phyloP scores from a whole-genome alignment of 2,329 filamentous ascomycete species.

The Colletotrichum higginsianum region DNA sequence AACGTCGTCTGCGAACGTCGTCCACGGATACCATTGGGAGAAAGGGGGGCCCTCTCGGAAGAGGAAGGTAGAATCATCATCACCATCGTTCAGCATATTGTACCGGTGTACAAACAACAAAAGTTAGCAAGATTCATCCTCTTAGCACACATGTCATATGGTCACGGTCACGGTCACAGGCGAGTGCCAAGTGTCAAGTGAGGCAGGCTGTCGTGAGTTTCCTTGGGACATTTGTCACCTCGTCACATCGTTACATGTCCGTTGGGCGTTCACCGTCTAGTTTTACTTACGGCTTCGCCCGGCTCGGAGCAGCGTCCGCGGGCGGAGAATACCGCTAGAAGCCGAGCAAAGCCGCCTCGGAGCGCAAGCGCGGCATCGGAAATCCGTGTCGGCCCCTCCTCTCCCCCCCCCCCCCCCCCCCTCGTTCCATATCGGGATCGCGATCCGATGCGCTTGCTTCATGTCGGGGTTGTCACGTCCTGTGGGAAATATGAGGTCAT shows the following conservation, averaged over 20 bases:
- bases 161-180: not conserved
- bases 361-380: not conserved
- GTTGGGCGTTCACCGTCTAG: not conserved
- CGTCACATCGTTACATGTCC: too few relatives aligned
- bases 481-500: slow-evolving; percentile 4
- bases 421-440: not conserved
- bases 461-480: too few relatives aligned
- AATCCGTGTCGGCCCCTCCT: not conserved
- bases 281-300: not conserved
- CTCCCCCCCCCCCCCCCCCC: too few relatives aligned
- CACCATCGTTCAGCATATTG: slow-evolving; percentile 11
- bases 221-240: too few relatives aligned
- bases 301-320: not conserved
- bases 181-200: not conserved
- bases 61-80: not conserved
- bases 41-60: not conserved
- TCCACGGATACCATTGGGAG: slow-evolving; percentile 27
- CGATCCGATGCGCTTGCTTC: not conserved
- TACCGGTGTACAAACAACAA: slow-evolving; percentile 1
- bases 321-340: not conserved
- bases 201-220: not conserved
- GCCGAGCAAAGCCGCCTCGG: slow-evolving; percentile 3
- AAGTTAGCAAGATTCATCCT: not conserved
- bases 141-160: not conserved
- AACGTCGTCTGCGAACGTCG: not conserved